Base-by-base conservation (phyloP, 2,329 filamentous ascomycete genomes). In the Albifimbria verrucaria region DNA sequence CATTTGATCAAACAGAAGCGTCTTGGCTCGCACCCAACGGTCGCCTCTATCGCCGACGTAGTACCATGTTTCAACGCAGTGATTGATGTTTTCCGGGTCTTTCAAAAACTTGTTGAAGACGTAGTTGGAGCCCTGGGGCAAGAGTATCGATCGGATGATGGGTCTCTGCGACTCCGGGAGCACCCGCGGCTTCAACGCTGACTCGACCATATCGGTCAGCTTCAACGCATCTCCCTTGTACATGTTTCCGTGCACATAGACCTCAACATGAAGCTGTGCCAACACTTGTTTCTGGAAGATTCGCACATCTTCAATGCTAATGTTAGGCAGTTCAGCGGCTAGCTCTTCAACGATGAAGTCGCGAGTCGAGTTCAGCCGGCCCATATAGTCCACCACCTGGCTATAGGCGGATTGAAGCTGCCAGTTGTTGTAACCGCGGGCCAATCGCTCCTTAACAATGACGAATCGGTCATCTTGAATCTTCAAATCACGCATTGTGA, bases 161-260 rank as follows among this genome's bases (percentile, higher is more conserved):
- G 87, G 86, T 86, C 91, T 93, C 67, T 97, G 91, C 22, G 85
- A 82, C 43, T 81, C 80, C 3, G 92, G 89, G 18, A 97, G 75
- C 18, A 81, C 72, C 25, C 87, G 83, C 12, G 92, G 87, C 67
- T 88, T 87, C 46, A 99, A 72, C 1, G 83, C 90, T 6, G 80
- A 84, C 68, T 95, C 90, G 23, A 97, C 81, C 62, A 96, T 81
- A 58, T 94, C 85, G 0, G 90, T 93, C 67, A 96, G 81, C 66
- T 87, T 88, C 51, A 97, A 77, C 0, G 91, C 92, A 65, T 99
- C 94, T 68, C 96, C 91, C 72, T 92, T 95, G 77, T 96, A 92
- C 52, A 99, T 69, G 69, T 99, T 99, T 50, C 94, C 94, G 63
- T 97, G 92, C 0, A 87, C 89, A 52, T 96, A 82, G 3, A 92